Evolutionary conservation across 2,329 filamentous ascomycete genomes (phyloP).

Genomic region (Diplodia sapinea): DNA sequence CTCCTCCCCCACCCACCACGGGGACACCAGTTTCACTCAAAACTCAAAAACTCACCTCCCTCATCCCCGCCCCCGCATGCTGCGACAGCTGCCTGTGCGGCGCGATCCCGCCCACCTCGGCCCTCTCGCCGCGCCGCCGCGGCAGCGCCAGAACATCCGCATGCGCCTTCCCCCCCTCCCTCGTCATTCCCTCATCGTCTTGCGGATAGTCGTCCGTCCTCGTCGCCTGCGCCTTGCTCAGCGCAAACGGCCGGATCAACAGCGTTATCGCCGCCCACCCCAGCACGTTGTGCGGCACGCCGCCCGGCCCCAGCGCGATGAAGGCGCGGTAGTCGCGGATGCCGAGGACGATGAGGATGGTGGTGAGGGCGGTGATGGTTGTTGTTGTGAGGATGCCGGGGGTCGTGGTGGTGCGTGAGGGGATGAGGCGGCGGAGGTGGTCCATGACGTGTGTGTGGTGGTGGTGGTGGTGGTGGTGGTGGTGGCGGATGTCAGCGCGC

Average conservation of each 20-base stretch:
- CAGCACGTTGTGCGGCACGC: conserved; percentile 5
- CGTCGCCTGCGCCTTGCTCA: not conserved
- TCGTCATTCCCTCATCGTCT: not conserved
- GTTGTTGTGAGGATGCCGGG: not conserved
- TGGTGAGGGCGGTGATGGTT: not conserved
- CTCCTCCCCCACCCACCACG: too few relatives aligned
- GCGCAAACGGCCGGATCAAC: conserved; percentile 5
- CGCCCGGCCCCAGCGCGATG: conserved; percentile 1
- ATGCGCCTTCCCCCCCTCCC: not conserved
- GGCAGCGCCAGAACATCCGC: not conserved
- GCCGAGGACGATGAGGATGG: not conserved
- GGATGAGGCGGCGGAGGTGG: not conserved
- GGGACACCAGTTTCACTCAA: too few relatives aligned
- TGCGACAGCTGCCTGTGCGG: conserved; percentile 13
- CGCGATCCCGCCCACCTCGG: conserved; percentile 6
- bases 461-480: too few relatives aligned
- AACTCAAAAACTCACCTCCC: not conserved
- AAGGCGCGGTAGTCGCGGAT: conserved; percentile 17
- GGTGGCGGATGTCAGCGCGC: too few relatives aligned
- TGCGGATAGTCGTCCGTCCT: conserved; percentile 1
- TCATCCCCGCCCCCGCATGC: not conserved
- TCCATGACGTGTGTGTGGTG: not conserved
- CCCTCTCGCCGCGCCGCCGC: not conserved
- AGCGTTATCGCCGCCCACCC: conserved; percentile 8
- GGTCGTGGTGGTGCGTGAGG: not conserved